Conservation (phyloP, 805 yeast species). For the Candida mattraensis region DNA sequence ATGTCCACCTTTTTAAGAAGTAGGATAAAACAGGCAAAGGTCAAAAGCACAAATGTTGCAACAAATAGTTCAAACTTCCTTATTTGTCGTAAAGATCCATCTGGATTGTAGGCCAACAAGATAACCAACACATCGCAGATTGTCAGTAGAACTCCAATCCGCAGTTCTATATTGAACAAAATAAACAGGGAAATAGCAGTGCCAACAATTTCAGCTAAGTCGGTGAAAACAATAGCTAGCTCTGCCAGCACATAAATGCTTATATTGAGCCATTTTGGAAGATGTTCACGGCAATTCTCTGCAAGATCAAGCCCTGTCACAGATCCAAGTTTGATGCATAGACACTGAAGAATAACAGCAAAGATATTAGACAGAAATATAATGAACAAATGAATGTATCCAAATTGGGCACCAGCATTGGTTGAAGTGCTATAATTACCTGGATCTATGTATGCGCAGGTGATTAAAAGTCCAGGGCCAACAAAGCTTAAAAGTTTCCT, state of each 20-base stretch:
- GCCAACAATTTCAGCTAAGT: conserved; percentile 92
- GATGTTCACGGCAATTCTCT: conserved; percentile 71
- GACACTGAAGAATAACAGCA: conserved; percentile 79
- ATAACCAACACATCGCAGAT: conserved; percentile 79
- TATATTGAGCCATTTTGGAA: conserved; percentile 67
- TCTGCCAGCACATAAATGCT: conserved; percentile 73
- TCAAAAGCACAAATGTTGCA: conserved; percentile 63
- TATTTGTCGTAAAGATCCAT: conserved; percentile 72
- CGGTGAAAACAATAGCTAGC: conserved; percentile 87
- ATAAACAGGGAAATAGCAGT: conserved; percentile 85
- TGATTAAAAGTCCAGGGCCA: conserved; percentile 86
- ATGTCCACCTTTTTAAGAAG: conserved; percentile 63
- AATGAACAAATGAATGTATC: conserved; percentile 70
- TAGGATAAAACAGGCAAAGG: conserved; percentile 72
- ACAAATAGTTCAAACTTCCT: conserved; percentile 79
- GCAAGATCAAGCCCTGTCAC: conserved; percentile 90
- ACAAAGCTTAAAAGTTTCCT: conserved; percentile 63
- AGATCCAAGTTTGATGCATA: conserved; percentile 83
- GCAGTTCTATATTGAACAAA: conserved; percentile 69
- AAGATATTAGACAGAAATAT: conserved; percentile 76
- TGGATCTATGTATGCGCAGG: conserved; percentile 92
- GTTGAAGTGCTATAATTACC: conserved; percentile 92
- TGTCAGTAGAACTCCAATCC: conserved; percentile 75
- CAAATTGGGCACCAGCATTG: conserved; percentile 79
- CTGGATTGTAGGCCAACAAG: conserved; percentile 73